Evolutionary conservation across 2,329 filamentous ascomycete genomes (phyloP).

Genomic region (Samsoniella hepiali): DNA sequence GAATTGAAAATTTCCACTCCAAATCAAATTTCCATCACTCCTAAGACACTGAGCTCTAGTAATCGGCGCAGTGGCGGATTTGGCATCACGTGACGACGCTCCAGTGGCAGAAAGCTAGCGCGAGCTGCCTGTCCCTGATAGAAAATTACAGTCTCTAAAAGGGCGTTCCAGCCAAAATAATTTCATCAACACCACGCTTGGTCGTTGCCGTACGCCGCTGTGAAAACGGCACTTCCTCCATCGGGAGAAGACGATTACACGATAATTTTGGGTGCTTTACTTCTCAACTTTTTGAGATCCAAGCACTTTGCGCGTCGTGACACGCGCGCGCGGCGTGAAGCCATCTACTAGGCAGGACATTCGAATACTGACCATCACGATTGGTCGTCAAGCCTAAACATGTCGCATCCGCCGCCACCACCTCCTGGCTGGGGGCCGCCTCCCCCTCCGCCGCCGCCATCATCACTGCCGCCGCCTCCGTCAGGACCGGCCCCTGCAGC

Average conservation of each 20-base stretch:
- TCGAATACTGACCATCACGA: conserved; percentile 7
- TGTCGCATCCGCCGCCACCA: conserved; percentile 54
- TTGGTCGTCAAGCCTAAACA: conserved; percentile 33
- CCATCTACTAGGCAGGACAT: conserved; percentile 26
- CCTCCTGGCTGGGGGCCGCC: conserved; percentile 60
- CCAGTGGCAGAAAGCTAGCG: conserved; percentile 9
- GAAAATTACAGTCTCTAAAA: conserved; percentile 32
- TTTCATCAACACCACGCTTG: conserved; percentile 28
- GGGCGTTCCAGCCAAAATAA: conserved; percentile 15
- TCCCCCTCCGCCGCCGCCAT: conserved; percentile 53
- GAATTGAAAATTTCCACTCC: too few relatives aligned
- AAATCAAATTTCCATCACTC: too few relatives aligned
- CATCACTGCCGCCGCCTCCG: conserved; percentile 55
- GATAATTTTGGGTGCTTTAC: conserved; percentile 19
- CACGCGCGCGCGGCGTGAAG: conserved; percentile 36
- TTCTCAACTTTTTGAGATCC: background rate
- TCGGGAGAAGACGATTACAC: conserved; percentile 20
- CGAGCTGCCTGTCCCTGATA: conserved; percentile 18
- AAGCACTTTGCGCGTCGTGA: conserved; percentile 29
- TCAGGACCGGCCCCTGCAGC: conserved; percentile 57
- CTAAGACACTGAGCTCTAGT: background rate
- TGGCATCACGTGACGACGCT: conserved; percentile 13
- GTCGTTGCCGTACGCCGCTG: conserved; percentile 30
- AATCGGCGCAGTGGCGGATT: background rate
- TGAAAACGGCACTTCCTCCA: conserved; percentile 29